Evolutionary conservation across 768 basidiomycete genomes (phyloP).

Genomic region (Hygrophoropsis aurantiaca): DNA sequence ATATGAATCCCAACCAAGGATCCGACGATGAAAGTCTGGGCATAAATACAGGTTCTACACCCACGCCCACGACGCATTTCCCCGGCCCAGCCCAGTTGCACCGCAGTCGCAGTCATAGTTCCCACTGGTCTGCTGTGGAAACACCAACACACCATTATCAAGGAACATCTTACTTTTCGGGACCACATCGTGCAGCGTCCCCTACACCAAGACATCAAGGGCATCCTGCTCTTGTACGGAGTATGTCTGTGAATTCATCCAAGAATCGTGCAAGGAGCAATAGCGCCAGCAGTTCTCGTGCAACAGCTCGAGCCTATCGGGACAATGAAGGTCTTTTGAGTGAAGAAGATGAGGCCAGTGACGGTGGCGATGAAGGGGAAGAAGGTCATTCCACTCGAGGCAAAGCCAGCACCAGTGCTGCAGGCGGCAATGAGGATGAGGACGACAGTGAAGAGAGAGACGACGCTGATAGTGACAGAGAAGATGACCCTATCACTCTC

Average conservation of each 20-base stretch:
- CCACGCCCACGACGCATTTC: conserved; percentile 40
- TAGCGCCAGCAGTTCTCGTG: conserved; percentile 60
- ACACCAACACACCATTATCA: conserved; percentile 66
- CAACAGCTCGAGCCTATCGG: conserved; percentile 41
- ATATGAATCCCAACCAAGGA: conserved; percentile 16
- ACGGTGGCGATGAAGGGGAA: conserved; percentile 31
- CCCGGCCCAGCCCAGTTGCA: conserved; percentile 34
- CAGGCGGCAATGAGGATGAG: conserved; percentile 42
- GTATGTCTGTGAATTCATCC: conserved; percentile 51
- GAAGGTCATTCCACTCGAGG: conserved; percentile 32
- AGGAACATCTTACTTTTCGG: conserved; percentile 65
- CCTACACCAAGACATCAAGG: conserved; percentile 46
- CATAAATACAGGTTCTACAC: conserved; percentile 37
- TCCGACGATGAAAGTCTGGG: conserved; percentile 27
- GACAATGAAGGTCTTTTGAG: conserved; percentile 47
- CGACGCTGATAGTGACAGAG: conserved; percentile 6
- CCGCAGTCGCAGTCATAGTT: conserved; percentile 49
- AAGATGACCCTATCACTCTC: conserved; percentile 87
- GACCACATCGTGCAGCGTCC: conserved; percentile 38
- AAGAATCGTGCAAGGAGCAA: conserved; percentile 55
- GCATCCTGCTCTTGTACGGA: conserved; percentile 45
- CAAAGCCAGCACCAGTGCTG: conserved; percentile 43
- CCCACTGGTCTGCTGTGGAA: conserved; percentile 58
- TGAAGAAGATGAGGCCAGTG: conserved; percentile 50
- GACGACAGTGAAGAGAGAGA: conserved; percentile 34